These are phyloP conservation scores for Narthecium ossifragum DNA, from an alignment of 106 monocot genomes.

Conservation along the genomic window DNA sequence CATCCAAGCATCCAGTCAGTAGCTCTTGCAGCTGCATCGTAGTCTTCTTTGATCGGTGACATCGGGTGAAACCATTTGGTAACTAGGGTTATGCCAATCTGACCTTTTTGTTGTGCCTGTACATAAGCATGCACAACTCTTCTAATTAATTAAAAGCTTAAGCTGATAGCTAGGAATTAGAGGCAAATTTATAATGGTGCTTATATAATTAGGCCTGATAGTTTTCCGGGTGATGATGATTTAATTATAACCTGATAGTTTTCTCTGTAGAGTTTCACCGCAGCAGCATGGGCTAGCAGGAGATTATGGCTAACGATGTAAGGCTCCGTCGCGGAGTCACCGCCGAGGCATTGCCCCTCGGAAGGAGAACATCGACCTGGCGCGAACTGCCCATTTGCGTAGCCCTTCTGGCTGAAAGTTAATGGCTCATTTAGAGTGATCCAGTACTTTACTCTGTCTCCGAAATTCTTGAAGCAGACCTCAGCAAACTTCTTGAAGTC, in stretches of 20 bases:
- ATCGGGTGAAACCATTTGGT: not conserved
- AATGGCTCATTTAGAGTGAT: slow-evolving; percentile 57
- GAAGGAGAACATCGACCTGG: slow-evolving; percentile 36
- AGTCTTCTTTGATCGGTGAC: not conserved
- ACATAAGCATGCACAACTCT: no score
- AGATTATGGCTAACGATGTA: slow-evolving; percentile 39
- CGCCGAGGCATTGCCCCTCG: slow-evolving; percentile 17
- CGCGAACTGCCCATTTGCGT: slow-evolving; percentile 20
- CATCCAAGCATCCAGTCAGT: not conserved
- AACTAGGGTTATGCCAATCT: not conserved
- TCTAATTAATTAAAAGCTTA: not conserved
- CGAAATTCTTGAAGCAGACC: slow-evolving; percentile 44
- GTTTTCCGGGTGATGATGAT: not conserved
- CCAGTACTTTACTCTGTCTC: slow-evolving; percentile 59
- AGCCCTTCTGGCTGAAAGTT: slow-evolving; percentile 18
- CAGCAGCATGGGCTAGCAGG: slow-evolving; percentile 31
- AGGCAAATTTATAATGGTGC: not conserved
- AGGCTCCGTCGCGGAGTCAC: slow-evolving; percentile 29
- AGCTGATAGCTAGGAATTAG: not conserved
- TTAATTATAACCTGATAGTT: slow-evolving; percentile 30
- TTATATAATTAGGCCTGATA: not conserved
- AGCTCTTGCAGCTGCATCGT: not conserved
- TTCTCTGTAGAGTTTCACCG: slow-evolving; percentile 20
- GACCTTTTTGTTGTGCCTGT: slow-evolving; percentile 8
- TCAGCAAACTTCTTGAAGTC: slow-evolving; percentile 51